A percentile compares a stretch with the other conserved stretches of the same genome.
Conservation (phyloP, 2,329 filamentous ascomycete species). For the Cordyceps pruinosa region DNA sequence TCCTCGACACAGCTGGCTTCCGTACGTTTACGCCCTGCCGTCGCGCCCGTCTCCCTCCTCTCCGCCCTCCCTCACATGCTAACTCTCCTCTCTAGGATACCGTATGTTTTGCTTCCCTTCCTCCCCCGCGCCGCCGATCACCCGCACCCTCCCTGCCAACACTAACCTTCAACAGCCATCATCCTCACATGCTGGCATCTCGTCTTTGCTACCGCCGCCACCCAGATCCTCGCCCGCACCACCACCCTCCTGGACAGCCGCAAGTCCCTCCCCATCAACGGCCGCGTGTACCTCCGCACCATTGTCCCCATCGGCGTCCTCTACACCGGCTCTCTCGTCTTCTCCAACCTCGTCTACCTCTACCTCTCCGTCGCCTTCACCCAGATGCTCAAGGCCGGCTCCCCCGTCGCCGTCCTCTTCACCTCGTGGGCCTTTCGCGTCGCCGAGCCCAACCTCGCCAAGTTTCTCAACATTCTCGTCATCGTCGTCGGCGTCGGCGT, state of each 20-base stretch:
- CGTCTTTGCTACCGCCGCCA: conserved; percentile 57
- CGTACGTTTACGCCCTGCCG: conserved; percentile 44
- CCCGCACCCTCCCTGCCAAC: not conserved
- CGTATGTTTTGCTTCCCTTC: conserved; percentile 20
- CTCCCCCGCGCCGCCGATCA: not conserved
- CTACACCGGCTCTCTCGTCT: conserved; percentile 59
- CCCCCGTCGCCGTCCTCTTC: conserved; percentile 60
- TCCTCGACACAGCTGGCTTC: conserved; percentile 68
- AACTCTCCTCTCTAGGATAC: conserved; percentile 22
- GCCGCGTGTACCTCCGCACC: conserved; percentile 52
- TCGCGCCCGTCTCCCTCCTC: conserved; percentile 15
- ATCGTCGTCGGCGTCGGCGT: conserved; percentile 47
- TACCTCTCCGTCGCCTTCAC: conserved; percentile 63
- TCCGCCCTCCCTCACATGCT: conserved; percentile 12
- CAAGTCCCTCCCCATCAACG: conserved; percentile 54
- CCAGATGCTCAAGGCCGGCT: conserved; percentile 64
- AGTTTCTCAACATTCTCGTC: conserved; percentile 42
- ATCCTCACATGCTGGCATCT: conserved; percentile 64
- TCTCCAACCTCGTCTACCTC: conserved; percentile 61
- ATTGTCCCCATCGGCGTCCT: conserved; percentile 61
- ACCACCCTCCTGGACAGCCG: conserved; percentile 57
- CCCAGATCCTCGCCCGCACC: conserved; percentile 58
- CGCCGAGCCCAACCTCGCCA: conserved; percentile 38
- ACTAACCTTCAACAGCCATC: conserved; percentile 32
- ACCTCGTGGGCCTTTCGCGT: conserved; percentile 55